A percentile compares a stretch with the other conserved stretches of the same genome.
Conservation (phyloP, 1,284 basidiomycete genomes). For the Trichosporon sp. region DNA sequence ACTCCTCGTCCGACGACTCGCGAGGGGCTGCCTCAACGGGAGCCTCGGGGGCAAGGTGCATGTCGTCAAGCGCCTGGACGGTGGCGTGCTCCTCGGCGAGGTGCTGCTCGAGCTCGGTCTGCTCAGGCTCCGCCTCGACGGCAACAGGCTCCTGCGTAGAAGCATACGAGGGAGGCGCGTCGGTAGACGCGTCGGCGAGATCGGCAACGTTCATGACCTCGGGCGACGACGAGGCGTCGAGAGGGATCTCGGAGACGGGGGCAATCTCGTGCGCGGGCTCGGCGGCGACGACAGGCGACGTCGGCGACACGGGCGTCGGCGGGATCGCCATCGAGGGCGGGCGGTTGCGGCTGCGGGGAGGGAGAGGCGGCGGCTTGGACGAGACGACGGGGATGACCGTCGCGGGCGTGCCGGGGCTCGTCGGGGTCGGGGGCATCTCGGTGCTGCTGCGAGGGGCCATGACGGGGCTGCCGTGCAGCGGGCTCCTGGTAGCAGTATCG, state of each 20-base stretch:
- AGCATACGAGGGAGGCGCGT: neutral
- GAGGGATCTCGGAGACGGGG: neutral
- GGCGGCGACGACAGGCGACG: neutral
- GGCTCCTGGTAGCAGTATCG: neutral
- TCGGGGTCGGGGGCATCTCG: neutral
- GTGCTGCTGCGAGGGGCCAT: neutral
- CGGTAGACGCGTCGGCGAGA: neutral
- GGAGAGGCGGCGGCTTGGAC: neutral
- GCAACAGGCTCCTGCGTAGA: neutral
- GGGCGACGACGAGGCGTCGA: neutral
- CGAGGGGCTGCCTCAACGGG: neutral
- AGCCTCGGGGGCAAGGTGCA: neutral
- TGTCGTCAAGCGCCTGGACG: neutral
- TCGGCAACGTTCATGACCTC: neutral
- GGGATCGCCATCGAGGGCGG: neutral
- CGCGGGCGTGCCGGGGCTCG: neutral
- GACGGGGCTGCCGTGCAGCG: neutral
- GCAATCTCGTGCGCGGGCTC: neutral
- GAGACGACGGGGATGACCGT: neutral
- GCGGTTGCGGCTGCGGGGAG: slow-evolving; percentile 6
- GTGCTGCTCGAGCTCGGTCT: neutral
- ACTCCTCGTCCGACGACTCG: neutral
- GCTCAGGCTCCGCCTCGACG: neutral
- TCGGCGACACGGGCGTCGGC: neutral
- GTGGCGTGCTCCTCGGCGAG: neutral